These are phyloP conservation scores for Puccinia horiana DNA, from an alignment of 1,284 basidiomycete species.

Conservation along the genomic window DNA sequence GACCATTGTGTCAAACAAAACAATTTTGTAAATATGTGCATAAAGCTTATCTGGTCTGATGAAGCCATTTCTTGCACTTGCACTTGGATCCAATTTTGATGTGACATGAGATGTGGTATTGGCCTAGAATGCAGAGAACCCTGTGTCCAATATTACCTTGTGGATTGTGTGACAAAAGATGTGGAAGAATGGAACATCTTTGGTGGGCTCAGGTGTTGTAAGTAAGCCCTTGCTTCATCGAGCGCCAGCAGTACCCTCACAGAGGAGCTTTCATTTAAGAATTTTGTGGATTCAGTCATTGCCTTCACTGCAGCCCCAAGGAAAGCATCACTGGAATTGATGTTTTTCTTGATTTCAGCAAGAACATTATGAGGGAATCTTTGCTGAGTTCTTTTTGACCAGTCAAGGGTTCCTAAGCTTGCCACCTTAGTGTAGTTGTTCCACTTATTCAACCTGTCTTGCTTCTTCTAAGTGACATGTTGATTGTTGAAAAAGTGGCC, in stretches of 20 bases:
- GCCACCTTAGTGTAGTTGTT: neutral
- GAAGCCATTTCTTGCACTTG: neutral
- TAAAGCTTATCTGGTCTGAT: neutral
- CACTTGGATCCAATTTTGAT: slow-evolving; percentile 8
- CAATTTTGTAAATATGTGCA: neutral
- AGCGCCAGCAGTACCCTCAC: slow-evolving; percentile 1
- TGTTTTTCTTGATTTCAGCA: too few species aligned
- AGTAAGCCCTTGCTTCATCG: slow-evolving; percentile 11
- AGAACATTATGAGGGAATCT: neutral
- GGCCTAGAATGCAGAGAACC: neutral
- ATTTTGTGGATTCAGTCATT: neutral
- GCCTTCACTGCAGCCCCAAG: neutral
- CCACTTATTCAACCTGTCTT: neutral
- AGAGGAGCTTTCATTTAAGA: neutral
- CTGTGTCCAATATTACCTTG: neutral
- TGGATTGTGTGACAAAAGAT: neutral
- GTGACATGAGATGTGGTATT: neutral
- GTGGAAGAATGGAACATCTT: neutral
- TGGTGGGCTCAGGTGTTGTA: neutral
- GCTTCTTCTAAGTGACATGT: neutral
- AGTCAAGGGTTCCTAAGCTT: neutral
- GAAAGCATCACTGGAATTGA: neutral
- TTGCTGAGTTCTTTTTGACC: neutral
- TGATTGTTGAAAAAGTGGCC: slow-evolving; percentile 10
- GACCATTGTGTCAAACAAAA: slow-evolving; percentile 18